Conservation (phyloP, 2,329 filamentous ascomycete species). For the Venturia pyrina region DNA sequence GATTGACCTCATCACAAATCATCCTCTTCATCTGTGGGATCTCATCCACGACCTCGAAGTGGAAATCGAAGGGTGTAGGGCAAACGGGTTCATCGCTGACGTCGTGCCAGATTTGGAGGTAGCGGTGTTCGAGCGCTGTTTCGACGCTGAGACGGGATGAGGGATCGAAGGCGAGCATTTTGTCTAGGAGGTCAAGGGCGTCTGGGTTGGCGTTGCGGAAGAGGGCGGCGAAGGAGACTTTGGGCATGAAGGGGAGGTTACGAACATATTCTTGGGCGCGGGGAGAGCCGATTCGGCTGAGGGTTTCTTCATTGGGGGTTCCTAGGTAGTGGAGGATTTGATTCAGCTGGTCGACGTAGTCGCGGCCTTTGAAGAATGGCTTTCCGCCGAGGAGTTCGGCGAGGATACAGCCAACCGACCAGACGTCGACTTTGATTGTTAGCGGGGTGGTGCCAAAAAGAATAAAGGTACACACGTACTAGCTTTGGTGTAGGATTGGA, state of each 20-base stretch:
- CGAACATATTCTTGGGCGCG: constrained; percentile 97
- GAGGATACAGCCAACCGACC: constrained; percentile 97
- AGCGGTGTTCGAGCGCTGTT: constrained; percentile 89
- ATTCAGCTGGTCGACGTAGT: constrained; percentile 99
- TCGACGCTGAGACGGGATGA: constrained; percentile 89
- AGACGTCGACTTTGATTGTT: constrained; percentile 70
- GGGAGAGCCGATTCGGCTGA: constrained; percentile 86
- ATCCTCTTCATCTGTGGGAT: constrained; percentile 91
- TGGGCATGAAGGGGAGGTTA: constrained; percentile 89
- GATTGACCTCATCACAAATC: constrained; percentile 89
- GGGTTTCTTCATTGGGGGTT: constrained; percentile 89
- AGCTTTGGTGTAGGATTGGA: constrained; percentile 99
- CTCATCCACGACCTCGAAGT: constrained; percentile 95
- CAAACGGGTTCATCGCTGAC: constrained; percentile 90
- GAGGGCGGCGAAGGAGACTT: constrained; percentile 76
- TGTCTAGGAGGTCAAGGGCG: constrained; percentile 87
- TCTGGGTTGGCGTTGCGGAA: constrained; percentile 95
- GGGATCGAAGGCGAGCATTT: constrained; percentile 96
- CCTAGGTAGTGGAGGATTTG: constrained; percentile 97
- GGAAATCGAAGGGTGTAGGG: constrained; percentile 92
- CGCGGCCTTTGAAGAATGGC: constrained; percentile 97
- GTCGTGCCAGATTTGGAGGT: constrained; percentile 97
- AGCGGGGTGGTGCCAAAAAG: neutral
- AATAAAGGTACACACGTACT: constrained; percentile 54
- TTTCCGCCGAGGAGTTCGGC: constrained; percentile 91